A percentile compares a stretch with the other conserved stretches of the same genome.
These are phyloP conservation scores for Arthrobotrys megalospora DNA, from an alignment of 2,329 filamentous ascomycete genomes.

Conservation along the genomic window DNA sequence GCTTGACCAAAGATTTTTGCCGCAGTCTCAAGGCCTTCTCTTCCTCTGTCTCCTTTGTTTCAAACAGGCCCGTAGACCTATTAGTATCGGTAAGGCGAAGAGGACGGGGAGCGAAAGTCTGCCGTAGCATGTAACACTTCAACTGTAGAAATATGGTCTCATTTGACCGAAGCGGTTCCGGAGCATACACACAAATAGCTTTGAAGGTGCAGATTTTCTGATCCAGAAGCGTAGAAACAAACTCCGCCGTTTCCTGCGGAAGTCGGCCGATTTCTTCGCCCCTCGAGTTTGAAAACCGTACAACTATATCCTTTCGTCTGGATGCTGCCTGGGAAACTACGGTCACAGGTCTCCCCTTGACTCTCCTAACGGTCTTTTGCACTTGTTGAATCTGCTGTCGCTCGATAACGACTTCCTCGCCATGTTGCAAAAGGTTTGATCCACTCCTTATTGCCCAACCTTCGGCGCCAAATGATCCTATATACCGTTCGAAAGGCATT, in stretches of 20 bases:
- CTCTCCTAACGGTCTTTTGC: slow-evolving; percentile 63
- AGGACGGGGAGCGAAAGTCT: slow-evolving; percentile 78
- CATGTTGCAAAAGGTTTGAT: slow-evolving; percentile 80
- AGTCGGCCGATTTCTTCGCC: slow-evolving; percentile 89
- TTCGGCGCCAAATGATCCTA: slow-evolving; percentile 91
- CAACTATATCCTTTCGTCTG: slow-evolving; percentile 80
- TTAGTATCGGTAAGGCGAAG: slow-evolving; percentile 79
- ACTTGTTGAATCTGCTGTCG: slow-evolving; percentile 78
- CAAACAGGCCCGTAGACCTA: slow-evolving; percentile 80
- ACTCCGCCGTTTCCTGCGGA: slow-evolving; percentile 87
- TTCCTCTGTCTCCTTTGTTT: slow-evolving; percentile 86
- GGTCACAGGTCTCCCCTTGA: slow-evolving; percentile 67
- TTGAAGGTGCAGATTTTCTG: slow-evolving; percentile 90
- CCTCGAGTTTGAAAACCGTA: slow-evolving; percentile 85
- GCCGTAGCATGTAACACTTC: slow-evolving; percentile 80
- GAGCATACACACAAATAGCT: slow-evolving; percentile 88
- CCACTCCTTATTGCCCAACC: slow-evolving; percentile 94
- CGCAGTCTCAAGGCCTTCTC: slow-evolving; percentile 86
- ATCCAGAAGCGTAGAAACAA: slow-evolving; percentile 93
- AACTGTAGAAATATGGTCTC: slow-evolving; percentile 96
- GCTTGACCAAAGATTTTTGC: slow-evolving; percentile 87
- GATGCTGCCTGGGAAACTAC: slow-evolving; percentile 62
- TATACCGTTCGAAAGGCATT: slow-evolving; percentile 78
- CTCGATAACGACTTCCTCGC: slow-evolving; percentile 88
- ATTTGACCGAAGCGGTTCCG: slow-evolving; percentile 86